Conservation (phyloP, 371 early-diverging fungal species). For the Coemansia sp. region DNA sequence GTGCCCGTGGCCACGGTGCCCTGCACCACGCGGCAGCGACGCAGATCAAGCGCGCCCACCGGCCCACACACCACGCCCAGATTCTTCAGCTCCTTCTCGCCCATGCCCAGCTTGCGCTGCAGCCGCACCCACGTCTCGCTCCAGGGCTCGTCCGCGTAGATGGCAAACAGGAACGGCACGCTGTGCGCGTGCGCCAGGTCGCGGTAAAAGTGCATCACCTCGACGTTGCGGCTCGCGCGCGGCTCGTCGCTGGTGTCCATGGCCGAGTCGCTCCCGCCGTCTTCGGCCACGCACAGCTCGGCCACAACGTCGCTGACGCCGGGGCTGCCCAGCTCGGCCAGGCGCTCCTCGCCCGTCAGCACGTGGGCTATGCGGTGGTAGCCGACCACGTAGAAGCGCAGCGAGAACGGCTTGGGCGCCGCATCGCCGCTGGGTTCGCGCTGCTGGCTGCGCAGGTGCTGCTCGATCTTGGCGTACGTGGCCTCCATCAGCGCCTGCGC, state of each 20-base stretch:
- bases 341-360: conserved; percentile 51
- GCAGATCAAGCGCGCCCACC: conserved; percentile 19
- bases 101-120: conserved; percentile 68
- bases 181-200: conserved; percentile 70
- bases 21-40: conserved; percentile 22
- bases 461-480: conserved; percentile 56
- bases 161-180: conserved; percentile 75
- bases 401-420: conserved; percentile 22
- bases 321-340: conserved; percentile 46
- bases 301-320: conserved; percentile 27
- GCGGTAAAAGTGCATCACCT: conserved; percentile 75
- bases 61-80: conserved; percentile 63
- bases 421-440: conserved; percentile 53
- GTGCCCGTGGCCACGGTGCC: conserved; percentile 3
- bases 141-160: conserved; percentile 67
- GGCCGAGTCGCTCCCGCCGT: conserved; percentile 39
- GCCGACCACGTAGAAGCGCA: conserved; percentile 54
- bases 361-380: conserved; percentile 52
- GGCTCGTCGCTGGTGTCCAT: conserved; percentile 43
- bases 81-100: conserved; percentile 85
- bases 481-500: conserved; percentile 64
- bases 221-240: conserved; percentile 57
- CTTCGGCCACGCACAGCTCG: conserved; percentile 23
- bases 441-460: conserved; percentile 26
- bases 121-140: conserved; percentile 70